Evolutionary conservation across 257 asterid genomes (phyloP), one percentile per base, ranked within the genome.

Genomic region (Nicotiana obtusifolia): DNA sequence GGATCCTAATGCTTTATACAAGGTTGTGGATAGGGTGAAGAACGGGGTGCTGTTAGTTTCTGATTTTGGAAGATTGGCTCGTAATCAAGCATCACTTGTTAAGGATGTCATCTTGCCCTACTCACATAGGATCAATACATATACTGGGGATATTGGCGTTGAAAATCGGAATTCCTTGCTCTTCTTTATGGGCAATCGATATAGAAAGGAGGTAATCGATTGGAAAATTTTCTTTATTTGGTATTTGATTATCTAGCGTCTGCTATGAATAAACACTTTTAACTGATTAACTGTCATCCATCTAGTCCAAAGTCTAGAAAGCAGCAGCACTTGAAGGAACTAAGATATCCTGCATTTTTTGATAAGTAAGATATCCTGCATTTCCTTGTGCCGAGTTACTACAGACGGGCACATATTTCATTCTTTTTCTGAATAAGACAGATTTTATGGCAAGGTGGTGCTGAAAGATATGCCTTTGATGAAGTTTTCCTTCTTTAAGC

Each of bases 151-250:
- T 84, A 81, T 88, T 75, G 98, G 99, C 15, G 83, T 91, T 35
- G 92, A 87, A 73, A 86, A 92, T 73, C 95, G 98, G 71, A 88
- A 93, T 84, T 89, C 93, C 24, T 87, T 96, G 84, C 91, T 96
- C 64, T 96, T 96, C 90, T 96, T 96, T 84, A 96, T 96, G 99
- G 99, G 99, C 62, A 94, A 96, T 82, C 92, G 98, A 24, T 94
- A 89, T 54, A 86, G 99, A 26, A 96, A 96, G 87, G 99, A 96
- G 98, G 99, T 94, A 90, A 71, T 49, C 49, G 44, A 5, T 49
- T 2, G 24, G 17, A 75, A 49, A 49, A 1, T 14, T 49, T 75
- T 75, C 80, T 24, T 47, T 47, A 49, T 49, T 75, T 26, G 37
- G 24, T 49, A 9, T 75, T 49, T 22, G 16, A 71, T 71, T 37